Conservation (phyloP, 164 flowering plant species). For the Annona squamosa region DNA sequence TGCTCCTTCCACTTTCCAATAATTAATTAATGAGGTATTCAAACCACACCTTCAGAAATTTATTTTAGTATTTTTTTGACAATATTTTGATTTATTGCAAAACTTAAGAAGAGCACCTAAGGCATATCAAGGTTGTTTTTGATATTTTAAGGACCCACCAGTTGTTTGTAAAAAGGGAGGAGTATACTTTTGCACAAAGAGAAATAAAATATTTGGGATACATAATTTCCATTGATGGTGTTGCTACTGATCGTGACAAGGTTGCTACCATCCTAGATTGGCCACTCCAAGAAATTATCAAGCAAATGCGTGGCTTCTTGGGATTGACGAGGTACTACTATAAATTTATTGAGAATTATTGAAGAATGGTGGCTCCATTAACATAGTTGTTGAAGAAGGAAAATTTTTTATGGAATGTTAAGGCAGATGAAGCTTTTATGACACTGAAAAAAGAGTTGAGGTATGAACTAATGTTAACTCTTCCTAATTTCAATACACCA, state of each 20-base stretch:
- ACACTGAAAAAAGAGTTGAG: constrained; percentile 2
- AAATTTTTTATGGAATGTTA: not conserved
- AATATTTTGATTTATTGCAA: not conserved
- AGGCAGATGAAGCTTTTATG: not conserved
- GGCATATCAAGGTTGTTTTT: not conserved
- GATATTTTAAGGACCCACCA: not conserved
- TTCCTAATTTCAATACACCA: not conserved
- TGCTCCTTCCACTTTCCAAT: not conserved
- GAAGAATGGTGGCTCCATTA: constrained; percentile 1
- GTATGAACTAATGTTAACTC: not conserved
- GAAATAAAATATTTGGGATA: not conserved
- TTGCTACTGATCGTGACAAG: constrained; percentile 1
- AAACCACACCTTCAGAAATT: not conserved
- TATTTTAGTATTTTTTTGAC: not conserved
- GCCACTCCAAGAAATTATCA: not conserved
- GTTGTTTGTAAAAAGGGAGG: not conserved
- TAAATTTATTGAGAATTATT: not conserved
- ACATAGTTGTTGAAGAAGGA: constrained; percentile 3
- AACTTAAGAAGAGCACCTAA: not conserved
- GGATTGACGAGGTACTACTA: constrained; percentile 1
- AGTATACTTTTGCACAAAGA: not conserved
- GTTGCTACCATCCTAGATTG: not conserved
- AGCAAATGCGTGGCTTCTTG: not conserved
- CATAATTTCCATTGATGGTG: not conserved
- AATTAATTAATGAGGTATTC: constrained; percentile 1